Conservation (phyloP, 331 rosid species). For the Malus hybrid region DNA sequence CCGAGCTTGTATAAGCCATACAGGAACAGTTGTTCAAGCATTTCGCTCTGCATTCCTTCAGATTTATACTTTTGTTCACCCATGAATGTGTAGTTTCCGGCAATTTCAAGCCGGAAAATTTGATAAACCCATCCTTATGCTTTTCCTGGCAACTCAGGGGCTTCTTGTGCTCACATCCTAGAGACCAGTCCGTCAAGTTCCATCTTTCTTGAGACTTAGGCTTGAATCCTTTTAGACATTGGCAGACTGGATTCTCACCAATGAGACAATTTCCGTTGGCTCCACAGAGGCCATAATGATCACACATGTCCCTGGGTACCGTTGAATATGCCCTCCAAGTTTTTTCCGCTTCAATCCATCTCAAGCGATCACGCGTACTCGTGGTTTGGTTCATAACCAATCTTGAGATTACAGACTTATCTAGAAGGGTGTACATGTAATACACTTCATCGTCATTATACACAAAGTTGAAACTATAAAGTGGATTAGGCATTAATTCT, state of each 20-base stretch:
- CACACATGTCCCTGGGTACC: slow-evolving; percentile 38
- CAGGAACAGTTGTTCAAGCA: slow-evolving; percentile 55
- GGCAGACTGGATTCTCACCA: slow-evolving; percentile 28
- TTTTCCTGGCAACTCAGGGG: slow-evolving; percentile 14
- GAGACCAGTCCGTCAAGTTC: slow-evolving; percentile 26
- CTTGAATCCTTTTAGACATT: slow-evolving; percentile 39
- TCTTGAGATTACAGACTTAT: slow-evolving; percentile 8
- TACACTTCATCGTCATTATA: slow-evolving; percentile 25
- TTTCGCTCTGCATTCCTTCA: slow-evolving; percentile 27
- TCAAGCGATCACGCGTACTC: not conserved
- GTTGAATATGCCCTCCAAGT: slow-evolving; percentile 23
- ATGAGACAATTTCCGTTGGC: slow-evolving; percentile 27
- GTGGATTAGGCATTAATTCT: slow-evolving; percentile 13
- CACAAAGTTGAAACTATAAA: slow-evolving; percentile 19
- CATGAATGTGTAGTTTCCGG: slow-evolving; percentile 35
- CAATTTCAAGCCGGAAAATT: slow-evolving; percentile 22
- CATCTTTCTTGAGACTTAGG: slow-evolving; percentile 31
- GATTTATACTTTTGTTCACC: slow-evolving; percentile 24
- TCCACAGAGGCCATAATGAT: slow-evolving; percentile 35
- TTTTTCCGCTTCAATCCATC: slow-evolving; percentile 20
- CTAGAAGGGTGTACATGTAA: slow-evolving; percentile 14
- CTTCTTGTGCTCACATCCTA: slow-evolving; percentile 33
- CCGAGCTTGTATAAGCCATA: slow-evolving; percentile 41
- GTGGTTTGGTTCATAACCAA: slow-evolving; percentile 13
- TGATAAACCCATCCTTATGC: slow-evolving; percentile 25